Evolutionary conservation across 208 protist genomes (phyloP).

Genomic region (Trypanosoma theileri): DNA sequence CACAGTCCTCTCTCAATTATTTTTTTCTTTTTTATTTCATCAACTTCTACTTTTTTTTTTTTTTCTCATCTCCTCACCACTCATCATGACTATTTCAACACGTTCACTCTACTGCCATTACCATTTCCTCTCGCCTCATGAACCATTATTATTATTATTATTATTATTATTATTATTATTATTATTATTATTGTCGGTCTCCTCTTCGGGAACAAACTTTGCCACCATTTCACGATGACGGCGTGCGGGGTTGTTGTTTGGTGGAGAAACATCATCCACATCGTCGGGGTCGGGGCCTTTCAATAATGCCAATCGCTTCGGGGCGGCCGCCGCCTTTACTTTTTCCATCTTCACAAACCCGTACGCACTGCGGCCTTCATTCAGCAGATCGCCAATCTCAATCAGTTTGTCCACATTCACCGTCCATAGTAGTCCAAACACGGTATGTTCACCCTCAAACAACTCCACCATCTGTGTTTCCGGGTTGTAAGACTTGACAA

Average conservation of each 20-base stretch:
- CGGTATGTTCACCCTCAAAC: conserved; percentile 81
- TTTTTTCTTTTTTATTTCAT: no score
- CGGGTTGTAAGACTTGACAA: conserved; percentile 76
- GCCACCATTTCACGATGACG: conserved; percentile 21
- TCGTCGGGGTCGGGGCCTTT: conserved; percentile 6
- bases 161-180: no score
- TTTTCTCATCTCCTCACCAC: no score
- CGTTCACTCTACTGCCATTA: no score
- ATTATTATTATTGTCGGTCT: no score
- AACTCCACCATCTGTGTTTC: conserved; percentile 66
- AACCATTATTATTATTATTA: no score
- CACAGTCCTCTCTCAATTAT: no score
- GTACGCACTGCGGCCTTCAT: conserved; percentile 71
- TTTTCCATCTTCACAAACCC: conserved; percentile 68
- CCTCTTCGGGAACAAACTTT: conserved; percentile 3
- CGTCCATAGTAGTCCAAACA: conserved; percentile 68
- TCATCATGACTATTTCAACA: no score
- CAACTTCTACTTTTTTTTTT: no score
- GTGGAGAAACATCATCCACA: not conserved
- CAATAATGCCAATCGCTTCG: conserved; percentile 3
- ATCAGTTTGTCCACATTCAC: conserved; percentile 63
- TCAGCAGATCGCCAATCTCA: conserved; percentile 76
- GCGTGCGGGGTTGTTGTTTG: not conserved
- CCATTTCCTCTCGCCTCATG: no score
- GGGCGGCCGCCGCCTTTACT: not conserved